Conservation (phyloP, 345 rosid species). For the Nasturtium officinale region DNA sequence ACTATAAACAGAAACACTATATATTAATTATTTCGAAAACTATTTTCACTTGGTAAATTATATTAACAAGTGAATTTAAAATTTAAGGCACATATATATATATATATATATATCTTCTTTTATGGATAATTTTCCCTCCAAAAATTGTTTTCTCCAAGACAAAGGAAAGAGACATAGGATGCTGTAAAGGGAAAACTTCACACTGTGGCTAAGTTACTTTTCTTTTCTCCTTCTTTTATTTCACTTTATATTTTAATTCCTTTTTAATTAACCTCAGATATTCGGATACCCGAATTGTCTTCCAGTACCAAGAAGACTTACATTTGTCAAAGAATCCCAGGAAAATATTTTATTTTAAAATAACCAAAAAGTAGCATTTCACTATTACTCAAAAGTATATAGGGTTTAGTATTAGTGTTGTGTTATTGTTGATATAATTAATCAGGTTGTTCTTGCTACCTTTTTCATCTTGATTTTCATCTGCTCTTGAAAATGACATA, state of each 20-base stretch:
- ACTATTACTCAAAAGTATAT: neutral
- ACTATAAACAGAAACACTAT: neutral
- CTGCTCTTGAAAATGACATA: conserved; percentile 30
- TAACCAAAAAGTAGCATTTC: conserved; percentile 7
- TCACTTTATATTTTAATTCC: conserved; percentile 47
- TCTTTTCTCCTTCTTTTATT: conserved; percentile 31
- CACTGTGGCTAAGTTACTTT: conserved; percentile 44
- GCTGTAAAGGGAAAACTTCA: conserved; percentile 49
- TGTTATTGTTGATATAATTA: conserved; percentile 2
- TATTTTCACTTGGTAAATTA: neutral
- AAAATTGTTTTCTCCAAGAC: conserved; percentile 50
- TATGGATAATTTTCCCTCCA: conserved; percentile 27
- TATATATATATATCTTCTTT: neutral
- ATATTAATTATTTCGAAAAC: neutral
- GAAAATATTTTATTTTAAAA: neutral
- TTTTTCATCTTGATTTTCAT: conserved; percentile 19
- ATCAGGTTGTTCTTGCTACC: neutral
- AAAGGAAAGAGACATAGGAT: conserved; percentile 61
- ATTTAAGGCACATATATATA: neutral
- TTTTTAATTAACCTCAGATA: conserved; percentile 26
- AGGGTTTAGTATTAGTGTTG: neutral
- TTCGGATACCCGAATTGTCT: conserved; percentile 34
- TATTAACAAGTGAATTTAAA: neutral
- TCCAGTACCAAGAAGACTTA: conserved; percentile 37
- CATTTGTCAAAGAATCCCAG: conserved; percentile 46